These are phyloP conservation scores for Pyrus betulifolia DNA, from an alignment of 306 rosid species.

Conservation along the genomic window DNA sequence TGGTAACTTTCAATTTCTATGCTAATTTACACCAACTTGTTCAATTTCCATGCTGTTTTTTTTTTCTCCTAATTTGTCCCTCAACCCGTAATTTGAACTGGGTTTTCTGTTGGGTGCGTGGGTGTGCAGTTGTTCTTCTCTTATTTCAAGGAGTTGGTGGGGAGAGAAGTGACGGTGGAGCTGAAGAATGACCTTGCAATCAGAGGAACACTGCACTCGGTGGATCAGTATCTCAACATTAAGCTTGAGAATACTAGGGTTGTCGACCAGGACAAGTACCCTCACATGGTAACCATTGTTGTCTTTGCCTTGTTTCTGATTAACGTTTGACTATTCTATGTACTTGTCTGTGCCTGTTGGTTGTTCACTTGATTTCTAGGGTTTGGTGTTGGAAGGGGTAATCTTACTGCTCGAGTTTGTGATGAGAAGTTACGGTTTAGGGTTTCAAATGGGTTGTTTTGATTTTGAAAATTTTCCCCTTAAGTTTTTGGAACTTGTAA, in stretches of 20 bases:
- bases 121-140: constrained; percentile 82
- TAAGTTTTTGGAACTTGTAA: neutral
- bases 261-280: constrained; percentile 92
- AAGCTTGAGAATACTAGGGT: constrained; percentile 97
- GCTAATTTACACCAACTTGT: neutral
- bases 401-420: neutral
- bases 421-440: neutral
- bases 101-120: neutral
- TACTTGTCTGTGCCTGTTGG: neutral
- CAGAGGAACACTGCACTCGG: constrained; percentile 85
- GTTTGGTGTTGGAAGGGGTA: neutral
- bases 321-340: neutral
- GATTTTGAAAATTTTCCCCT: neutral
- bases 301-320: neutral
- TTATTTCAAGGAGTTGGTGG: constrained; percentile 96
- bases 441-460: neutral
- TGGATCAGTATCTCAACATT: constrained; percentile 95
- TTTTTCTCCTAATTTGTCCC: neutral
- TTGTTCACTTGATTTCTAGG: constrained; percentile 1
- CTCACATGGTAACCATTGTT: constrained; percentile 65
- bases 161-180: constrained; percentile 94
- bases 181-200: constrained; percentile 95
- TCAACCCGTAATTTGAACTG: neutral
- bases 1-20: neutral
- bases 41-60: neutral